These are phyloP conservation scores for Combretum micranthum DNA, from an alignment of 345 rosid species.

Conservation along the genomic window DNA sequence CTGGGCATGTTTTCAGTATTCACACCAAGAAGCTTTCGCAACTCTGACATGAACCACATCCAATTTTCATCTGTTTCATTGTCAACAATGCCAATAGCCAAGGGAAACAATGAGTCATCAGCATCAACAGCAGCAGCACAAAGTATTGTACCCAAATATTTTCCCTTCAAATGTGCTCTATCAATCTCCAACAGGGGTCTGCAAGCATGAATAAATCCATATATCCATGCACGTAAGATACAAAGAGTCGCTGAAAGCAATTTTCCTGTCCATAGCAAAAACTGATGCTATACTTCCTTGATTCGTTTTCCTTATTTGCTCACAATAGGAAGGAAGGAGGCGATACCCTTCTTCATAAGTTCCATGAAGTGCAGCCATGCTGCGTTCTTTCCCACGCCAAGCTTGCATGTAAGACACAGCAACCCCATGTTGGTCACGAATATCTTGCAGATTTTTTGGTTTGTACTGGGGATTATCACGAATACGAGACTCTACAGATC, in stretches of 20 bases:
- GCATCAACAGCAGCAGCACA: constrained; percentile 98
- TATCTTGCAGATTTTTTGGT: constrained; percentile 91
- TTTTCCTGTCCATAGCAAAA: constrained; percentile 74
- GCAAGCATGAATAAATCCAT: constrained; percentile 84
- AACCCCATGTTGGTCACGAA: constrained; percentile 94
- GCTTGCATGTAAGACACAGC: constrained; percentile 99
- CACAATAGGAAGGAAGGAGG: constrained; percentile 87
- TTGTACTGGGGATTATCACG: constrained; percentile 95
- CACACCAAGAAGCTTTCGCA: constrained; percentile 91
- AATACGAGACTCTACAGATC: constrained; percentile 89
- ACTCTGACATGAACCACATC: constrained; percentile 97
- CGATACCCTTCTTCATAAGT: constrained; percentile 96
- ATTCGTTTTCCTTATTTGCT: constrained; percentile 70
- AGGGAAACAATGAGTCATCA: constrained; percentile 72
- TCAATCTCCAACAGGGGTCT: constrained; percentile 95
- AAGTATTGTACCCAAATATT: constrained; percentile 75
- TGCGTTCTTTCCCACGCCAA: constrained; percentile 99
- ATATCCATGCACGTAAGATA: constrained; percentile 87
- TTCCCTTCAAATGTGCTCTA: constrained; percentile 86
- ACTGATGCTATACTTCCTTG: constrained; percentile 94
- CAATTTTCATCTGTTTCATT: constrained; percentile 82
- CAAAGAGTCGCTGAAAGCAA: constrained; percentile 90
- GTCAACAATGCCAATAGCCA: constrained; percentile 88
- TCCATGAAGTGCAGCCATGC: constrained; percentile 99
- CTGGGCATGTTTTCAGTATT: constrained; percentile 94